Percentiles rank a stretch among this genome's conserved stretches.
Conservation (phyloP, 345 rosid species). For the Turritis glabra region DNA sequence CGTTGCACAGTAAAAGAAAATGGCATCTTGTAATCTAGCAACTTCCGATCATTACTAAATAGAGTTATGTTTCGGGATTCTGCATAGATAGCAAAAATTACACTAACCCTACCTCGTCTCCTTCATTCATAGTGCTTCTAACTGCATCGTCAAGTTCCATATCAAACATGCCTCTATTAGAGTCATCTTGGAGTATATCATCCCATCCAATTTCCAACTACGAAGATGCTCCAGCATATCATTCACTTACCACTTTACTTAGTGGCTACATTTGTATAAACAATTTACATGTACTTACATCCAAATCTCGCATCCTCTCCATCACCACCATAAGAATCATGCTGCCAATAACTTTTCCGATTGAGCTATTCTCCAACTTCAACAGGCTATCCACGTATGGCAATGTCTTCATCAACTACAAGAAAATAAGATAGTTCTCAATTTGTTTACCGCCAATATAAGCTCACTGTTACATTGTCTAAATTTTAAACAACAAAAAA, state of each 20-base stretch:
- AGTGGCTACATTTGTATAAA: neutral
- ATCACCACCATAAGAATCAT: slow-evolving; percentile 61
- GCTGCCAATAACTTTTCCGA: slow-evolving; percentile 68
- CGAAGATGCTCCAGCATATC: neutral
- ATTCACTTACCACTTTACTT: slow-evolving; percentile 6
- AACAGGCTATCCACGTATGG: slow-evolving; percentile 74
- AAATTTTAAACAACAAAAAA: neutral
- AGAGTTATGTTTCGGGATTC: neutral
- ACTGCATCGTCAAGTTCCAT: slow-evolving; percentile 67
- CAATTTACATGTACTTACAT: slow-evolving; percentile 50
- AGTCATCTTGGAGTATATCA: slow-evolving; percentile 63
- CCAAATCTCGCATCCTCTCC: slow-evolving; percentile 69
- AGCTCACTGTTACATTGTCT: neutral
- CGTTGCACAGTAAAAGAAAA: neutral
- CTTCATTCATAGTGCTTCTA: slow-evolving; percentile 42
- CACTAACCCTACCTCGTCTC: slow-evolving; percentile 46
- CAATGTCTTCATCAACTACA: slow-evolving; percentile 44
- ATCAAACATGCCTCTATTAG: slow-evolving; percentile 64
- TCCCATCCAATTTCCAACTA: slow-evolving; percentile 76
- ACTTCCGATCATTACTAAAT: neutral
- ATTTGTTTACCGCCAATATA: neutral
- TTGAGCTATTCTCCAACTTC: slow-evolving; percentile 60
- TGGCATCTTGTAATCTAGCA: neutral
- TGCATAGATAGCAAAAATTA: neutral
- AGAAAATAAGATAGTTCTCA: slow-evolving; percentile 14